Conservation (phyloP, 306 rosid genomes). For the Astragalus glycyphyllos region DNA sequence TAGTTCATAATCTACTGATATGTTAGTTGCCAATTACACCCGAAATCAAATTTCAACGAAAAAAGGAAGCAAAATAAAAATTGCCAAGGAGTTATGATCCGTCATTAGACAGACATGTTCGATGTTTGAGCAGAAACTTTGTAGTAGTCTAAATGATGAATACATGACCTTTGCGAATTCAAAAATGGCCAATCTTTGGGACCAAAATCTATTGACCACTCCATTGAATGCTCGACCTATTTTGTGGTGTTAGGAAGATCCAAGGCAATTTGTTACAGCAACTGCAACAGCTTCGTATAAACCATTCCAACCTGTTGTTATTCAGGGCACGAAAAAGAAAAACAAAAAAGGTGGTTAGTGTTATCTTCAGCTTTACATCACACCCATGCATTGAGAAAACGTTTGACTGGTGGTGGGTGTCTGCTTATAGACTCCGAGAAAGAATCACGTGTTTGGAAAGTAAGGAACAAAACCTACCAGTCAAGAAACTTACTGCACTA, state of each 20-base stretch:
- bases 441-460: background rate
- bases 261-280: constrained; percentile 50
- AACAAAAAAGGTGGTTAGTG: constrained; percentile 15
- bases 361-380: background rate
- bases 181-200: too few species aligned
- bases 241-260: constrained; percentile 31
- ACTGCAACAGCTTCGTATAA: constrained; percentile 63
- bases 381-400: background rate
- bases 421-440: constrained; percentile 20
- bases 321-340: constrained; percentile 4
- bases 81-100: background rate
- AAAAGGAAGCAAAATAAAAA: background rate
- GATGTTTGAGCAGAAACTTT: too few species aligned
- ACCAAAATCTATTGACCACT: constrained; percentile 7
- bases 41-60: too few species aligned
- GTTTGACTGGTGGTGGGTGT: constrained; percentile 53
- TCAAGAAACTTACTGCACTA: constrained; percentile 42
- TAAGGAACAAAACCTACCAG: constrained; percentile 50
- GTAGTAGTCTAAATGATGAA: too few species aligned
- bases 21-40: too few species aligned
- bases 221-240: constrained; percentile 17
- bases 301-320: constrained; percentile 68
- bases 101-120: background rate
- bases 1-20: too few species aligned
- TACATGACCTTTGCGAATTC: too few species aligned